Base-by-base conservation (phyloP, 83 land plant genomes). In the Diphasiastrum complanatum region DNA sequence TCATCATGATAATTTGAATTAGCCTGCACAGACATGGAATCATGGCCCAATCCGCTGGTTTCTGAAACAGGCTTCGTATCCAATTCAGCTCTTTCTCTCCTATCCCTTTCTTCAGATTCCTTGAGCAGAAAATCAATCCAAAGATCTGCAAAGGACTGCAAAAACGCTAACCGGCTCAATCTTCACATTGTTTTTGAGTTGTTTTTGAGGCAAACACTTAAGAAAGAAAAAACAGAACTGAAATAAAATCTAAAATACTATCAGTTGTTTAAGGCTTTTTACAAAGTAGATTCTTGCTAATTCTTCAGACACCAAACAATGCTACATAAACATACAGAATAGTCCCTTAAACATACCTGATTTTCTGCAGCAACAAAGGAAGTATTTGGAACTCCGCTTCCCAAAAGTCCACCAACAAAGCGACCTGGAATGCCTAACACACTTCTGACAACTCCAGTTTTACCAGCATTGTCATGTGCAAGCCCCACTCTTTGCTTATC, bases 41-140 rank as follows among this genome's bases (percentile, higher is more conserved):
- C n/a, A n/a, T n/a, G n/a, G n/a, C n/a, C n/a, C n/a, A n/a, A n/a
- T n/a, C 34, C 33, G 60, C 49, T 47, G 50, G 3, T 14, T 14
- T 34, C 25, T 47, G 73, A 52, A 24, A 34, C 66, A 16, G 47
- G 53, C 26, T 36, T 52, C 25, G 30, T 61, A 23, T 73, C 55
- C 5, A 68, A 68, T 18, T 65, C 82, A 1, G 51, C 67, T 24
- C 76, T 33, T 67, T 83, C 96, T 61, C 90, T 80, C 54, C 68
- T 83, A 58, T 83, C 91, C 70, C 91, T 70, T 63, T 89, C 89
- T 77, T 89, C 89, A 26, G 85, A 76, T 72, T 90, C 99, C 64
- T 89, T 86, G 55, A 95, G 87, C 65, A 95, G 84, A 72, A 89
- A 95, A 63, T 95, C 99, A 61, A 95, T 90, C 99, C 99, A 95